These are phyloP conservation scores for Geum urbanum DNA, from an alignment of 306 rosid genomes.

Conservation along the genomic window DNA sequence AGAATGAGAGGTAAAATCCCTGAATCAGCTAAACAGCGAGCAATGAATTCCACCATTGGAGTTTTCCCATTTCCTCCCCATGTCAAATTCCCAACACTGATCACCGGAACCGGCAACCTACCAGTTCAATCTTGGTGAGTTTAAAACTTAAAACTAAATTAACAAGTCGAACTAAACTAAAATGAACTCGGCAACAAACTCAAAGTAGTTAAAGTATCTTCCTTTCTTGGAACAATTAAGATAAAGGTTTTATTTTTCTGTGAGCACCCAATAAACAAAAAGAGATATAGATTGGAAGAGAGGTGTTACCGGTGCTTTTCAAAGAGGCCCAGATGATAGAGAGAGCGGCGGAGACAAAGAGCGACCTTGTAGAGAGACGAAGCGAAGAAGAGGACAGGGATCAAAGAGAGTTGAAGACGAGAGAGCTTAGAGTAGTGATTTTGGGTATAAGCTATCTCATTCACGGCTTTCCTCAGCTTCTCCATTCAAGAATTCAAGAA, in stretches of 20 bases:
- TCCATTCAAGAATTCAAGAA: constrained; percentile 54
- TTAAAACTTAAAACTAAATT: neutral
- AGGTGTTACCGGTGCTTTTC: constrained; percentile 44
- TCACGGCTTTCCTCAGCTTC: constrained; percentile 50
- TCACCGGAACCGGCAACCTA: constrained; percentile 64
- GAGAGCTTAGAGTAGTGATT: constrained; percentile 42
- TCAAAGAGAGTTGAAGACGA: constrained; percentile 41
- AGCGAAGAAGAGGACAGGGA: constrained; percentile 60
- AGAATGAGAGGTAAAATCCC: constrained; percentile 75
- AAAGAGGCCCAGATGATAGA: constrained; percentile 47
- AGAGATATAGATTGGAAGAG: neutral
- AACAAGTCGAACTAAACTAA: neutral
- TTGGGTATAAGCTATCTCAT: constrained; percentile 58
- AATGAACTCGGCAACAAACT: neutral
- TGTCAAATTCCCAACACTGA: constrained; percentile 85
- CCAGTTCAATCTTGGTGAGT: neutral
- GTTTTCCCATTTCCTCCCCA: constrained; percentile 99
- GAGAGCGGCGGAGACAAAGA: constrained; percentile 55
- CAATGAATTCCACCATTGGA: constrained; percentile 87
- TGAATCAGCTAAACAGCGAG: constrained; percentile 47
- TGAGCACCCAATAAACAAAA: constrained; percentile 1
- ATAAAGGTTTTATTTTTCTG: constrained; percentile 1
- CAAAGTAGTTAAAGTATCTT: neutral
- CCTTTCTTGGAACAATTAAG: neutral
- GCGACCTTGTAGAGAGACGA: constrained; percentile 56